Evolutionary conservation across 805 yeast species (phyloP).

Genomic region (Schwanniomyces sp.): DNA sequence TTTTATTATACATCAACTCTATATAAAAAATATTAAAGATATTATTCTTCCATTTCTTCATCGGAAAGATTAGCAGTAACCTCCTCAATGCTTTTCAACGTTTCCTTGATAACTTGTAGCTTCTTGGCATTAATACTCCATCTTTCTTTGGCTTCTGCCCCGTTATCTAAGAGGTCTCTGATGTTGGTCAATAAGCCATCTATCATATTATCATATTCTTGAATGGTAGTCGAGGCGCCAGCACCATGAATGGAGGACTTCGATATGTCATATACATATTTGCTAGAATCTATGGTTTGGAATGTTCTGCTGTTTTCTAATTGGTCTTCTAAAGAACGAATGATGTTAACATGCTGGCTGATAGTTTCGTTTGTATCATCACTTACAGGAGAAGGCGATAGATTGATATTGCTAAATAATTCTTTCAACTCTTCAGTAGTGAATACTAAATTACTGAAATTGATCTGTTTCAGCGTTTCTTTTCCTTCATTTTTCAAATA

Average conservation of each 20-base stretch:
- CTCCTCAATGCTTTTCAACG: slow-evolving; percentile 12
- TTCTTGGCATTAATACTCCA: slow-evolving; percentile 36
- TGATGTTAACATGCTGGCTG: slow-evolving; percentile 9
- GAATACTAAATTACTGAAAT: slow-evolving; percentile 15
- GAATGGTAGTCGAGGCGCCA: slow-evolving; percentile 14
- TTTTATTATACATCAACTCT: background rate
- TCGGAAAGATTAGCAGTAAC: slow-evolving; percentile 3
- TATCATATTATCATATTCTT: slow-evolving; percentile 34
- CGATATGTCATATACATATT: slow-evolving; percentile 23
- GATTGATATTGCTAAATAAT: slow-evolving; percentile 18
- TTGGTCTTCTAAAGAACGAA: slow-evolving; percentile 18
- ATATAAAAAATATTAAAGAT: slow-evolving; percentile 2
- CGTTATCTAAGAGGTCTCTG: slow-evolving; percentile 26
- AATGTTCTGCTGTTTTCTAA: slow-evolving; percentile 20
- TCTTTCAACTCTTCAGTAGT: slow-evolving; percentile 16
- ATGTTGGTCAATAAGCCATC: slow-evolving; percentile 23
- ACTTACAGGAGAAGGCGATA: slow-evolving; percentile 13
- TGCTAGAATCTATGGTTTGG: slow-evolving; percentile 16
- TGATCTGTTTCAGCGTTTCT: slow-evolving; percentile 8
- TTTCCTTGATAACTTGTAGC: slow-evolving; percentile 26
- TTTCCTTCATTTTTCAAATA: slow-evolving; percentile 8
- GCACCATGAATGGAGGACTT: slow-evolving; percentile 19
- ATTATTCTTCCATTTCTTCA: slow-evolving; percentile 11
- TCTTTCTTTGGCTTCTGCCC: slow-evolving; percentile 29
- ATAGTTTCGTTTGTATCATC: slow-evolving; percentile 5